Base-by-base conservation (phyloP, 352 stramenopile genomes). In the Phytopythium kandeliae region DNA sequence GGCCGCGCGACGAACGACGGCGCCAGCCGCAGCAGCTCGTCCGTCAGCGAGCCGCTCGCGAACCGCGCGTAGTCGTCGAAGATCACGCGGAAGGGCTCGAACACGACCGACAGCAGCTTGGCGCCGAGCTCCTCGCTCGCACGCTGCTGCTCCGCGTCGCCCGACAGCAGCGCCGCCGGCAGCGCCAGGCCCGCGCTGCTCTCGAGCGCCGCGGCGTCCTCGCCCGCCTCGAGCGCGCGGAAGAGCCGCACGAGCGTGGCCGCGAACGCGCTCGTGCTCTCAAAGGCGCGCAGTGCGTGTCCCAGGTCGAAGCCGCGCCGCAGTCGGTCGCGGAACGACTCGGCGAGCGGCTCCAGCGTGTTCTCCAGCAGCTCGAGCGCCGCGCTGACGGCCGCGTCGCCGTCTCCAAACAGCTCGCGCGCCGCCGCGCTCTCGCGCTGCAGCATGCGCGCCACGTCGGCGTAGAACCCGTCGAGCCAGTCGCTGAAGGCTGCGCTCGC, bases 401-500 rank as follows among this genome's bases (percentile, higher is more conserved):
- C 12, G 0, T 42, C 7, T 1, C 68, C 69, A 54, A 89, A 91
- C 33, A 91, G 62, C 30, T 82, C 71, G 17, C 38, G 55, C 5
- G 61, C 58, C 38, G 74, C 61, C 13, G 60, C 53, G 24, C 51
- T 73, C 50, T 91, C 80, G 4, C 63, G 66, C 56, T 82, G 65
- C 24, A 91, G 50, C 73, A 87, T 78, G 5, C 54, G 58, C 17
- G 77, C 34, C 40, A 86, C 67, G 30, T 86, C 59, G 13, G 13
- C 49, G 51, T 87, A 90, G 19, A 90, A 90, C 0, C 28, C 55
- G 7, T 78, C 66, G 4, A 90, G 60, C 76, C 77, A 88, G 7
- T 15, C 42, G 5, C 53, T 40, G 49, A 86, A 81, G 0, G 1
- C 38, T 10, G 38, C 38, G 38, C 3, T 44, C 19, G 38, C 38